Percentiles rank a stretch among this genome's conserved stretches.
Evolutionary conservation across 352 stramenopile species (phyloP).

Genomic region (Pythium brassicae): DNA sequence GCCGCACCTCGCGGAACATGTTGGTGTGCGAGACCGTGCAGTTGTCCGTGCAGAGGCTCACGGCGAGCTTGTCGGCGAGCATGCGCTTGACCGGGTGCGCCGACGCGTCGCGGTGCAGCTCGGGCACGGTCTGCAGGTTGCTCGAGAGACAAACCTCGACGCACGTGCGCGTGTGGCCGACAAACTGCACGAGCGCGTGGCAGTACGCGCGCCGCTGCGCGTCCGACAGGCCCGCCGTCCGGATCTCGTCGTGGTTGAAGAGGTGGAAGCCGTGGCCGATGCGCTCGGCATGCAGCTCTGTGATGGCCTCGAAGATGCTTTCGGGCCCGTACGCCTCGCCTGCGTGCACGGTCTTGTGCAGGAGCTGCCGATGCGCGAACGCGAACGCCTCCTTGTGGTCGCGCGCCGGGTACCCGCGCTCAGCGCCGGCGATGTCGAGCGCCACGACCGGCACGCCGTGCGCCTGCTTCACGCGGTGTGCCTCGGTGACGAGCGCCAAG

Average conservation of each 20-base stretch:
- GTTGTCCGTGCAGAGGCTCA: slow-evolving; percentile 86
- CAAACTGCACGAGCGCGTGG: slow-evolving; percentile 79
- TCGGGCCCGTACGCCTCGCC: slow-evolving; percentile 85
- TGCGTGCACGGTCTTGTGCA: slow-evolving; percentile 88
- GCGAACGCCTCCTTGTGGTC: slow-evolving; percentile 81
- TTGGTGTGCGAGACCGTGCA: slow-evolving; percentile 84
- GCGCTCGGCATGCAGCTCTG: slow-evolving; percentile 79
- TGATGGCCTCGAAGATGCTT: slow-evolving; percentile 85
- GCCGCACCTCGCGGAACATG: slow-evolving; percentile 77
- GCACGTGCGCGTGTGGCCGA: slow-evolving; percentile 77
- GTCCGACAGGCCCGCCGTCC: slow-evolving; percentile 43
- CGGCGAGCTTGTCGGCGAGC: slow-evolving; percentile 78
- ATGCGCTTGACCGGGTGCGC: slow-evolving; percentile 78
- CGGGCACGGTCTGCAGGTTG: slow-evolving; percentile 83
- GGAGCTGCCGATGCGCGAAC: slow-evolving; percentile 85
- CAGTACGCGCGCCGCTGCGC: slow-evolving; percentile 57
- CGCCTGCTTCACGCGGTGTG: slow-evolving; percentile 60
- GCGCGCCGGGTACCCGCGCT: slow-evolving; percentile 73
- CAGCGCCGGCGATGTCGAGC: slow-evolving; percentile 81
- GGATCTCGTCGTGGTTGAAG: slow-evolving; percentile 76
- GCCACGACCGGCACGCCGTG: slow-evolving; percentile 78
- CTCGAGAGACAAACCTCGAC: slow-evolving; percentile 86
- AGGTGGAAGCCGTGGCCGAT: slow-evolving; percentile 85
- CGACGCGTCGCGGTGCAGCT: slow-evolving; percentile 65
- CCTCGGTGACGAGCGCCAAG: slow-evolving; percentile 78